These are phyloP conservation scores for Tanacetum coccineum DNA, from an alignment of 129 eudicot genomes.

Conservation along the genomic window DNA sequence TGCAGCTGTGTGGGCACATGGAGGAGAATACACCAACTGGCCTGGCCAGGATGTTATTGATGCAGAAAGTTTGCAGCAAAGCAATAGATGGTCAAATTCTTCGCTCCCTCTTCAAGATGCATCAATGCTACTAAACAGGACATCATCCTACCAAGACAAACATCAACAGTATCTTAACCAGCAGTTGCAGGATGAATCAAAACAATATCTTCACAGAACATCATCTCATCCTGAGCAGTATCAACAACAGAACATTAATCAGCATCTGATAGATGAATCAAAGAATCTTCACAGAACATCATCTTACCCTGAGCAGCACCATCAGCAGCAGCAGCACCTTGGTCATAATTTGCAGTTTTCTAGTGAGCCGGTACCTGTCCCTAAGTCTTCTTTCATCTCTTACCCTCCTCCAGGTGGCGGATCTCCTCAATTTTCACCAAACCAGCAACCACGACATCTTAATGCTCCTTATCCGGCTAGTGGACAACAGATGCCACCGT, in stretches of 20 bases:
- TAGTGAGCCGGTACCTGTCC: constrained; percentile 68
- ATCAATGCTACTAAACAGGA: constrained; percentile 47
- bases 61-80: constrained; percentile 42
- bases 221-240: constrained; percentile 82
- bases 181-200: constrained; percentile 26
- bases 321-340: constrained; percentile 33
- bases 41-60: constrained; percentile 47
- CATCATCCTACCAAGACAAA: constrained; percentile 80
- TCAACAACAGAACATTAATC: constrained; percentile 38
- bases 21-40: constrained; percentile 61
- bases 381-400: constrained; percentile 73
- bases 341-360: constrained; percentile 50
- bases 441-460: constrained; percentile 38
- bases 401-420: constrained; percentile 70
- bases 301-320: constrained; percentile 79
- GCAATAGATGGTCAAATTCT: constrained; percentile 54
- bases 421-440: constrained; percentile 59
- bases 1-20: constrained; percentile 66
- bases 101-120: constrained; percentile 42
- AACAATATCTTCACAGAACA: constrained; percentile 45
- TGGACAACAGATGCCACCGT: constrained; percentile 45
- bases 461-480: constrained; percentile 29
- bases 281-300: constrained; percentile 62
- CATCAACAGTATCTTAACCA: constrained; percentile 49
- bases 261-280: constrained; percentile 40